Evolutionary conservation across 169 alveolate genomes (phyloP).

Genomic region (Blepharisma undulans): DNA sequence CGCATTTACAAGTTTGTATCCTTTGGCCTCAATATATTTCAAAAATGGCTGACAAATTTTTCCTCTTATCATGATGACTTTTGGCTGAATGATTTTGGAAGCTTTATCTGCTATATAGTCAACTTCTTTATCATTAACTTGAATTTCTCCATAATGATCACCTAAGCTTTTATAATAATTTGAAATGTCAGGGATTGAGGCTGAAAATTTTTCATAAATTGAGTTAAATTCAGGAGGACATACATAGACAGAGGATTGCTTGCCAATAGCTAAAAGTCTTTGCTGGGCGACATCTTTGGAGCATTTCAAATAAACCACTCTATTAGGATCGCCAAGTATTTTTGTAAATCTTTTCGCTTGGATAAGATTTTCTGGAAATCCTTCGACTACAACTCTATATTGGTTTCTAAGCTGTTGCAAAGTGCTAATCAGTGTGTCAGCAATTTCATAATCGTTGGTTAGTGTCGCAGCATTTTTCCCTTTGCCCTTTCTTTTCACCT

Average conservation of each 20-base stretch:
- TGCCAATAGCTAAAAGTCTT: slow-evolving; percentile 46
- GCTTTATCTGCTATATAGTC: background rate
- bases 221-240: slow-evolving; percentile 6
- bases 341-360: slow-evolving; percentile 50
- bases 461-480: background rate
- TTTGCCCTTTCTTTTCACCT: background rate
- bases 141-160: background rate
- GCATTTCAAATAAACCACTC: slow-evolving; percentile 56
- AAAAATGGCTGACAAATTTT: slow-evolving; percentile 5
- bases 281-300: slow-evolving; percentile 57
- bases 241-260: slow-evolving; percentile 30
- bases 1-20: slow-evolving; percentile 28
- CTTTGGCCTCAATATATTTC: background rate
- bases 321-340: slow-evolving; percentile 45
- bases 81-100: slow-evolving; percentile 1
- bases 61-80: slow-evolving; percentile 38
- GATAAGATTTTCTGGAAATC: slow-evolving; percentile 51
- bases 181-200: background rate
- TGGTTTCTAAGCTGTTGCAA: background rate
- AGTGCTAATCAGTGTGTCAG: background rate
- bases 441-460: slow-evolving; percentile 36
- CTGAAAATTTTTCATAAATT: background rate
- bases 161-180: background rate
- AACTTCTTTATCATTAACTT: background rate
- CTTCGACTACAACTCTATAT: slow-evolving; percentile 52